Base-by-base conservation (phyloP, 2,329 filamentous ascomycete species). In the Fusarium pseudograminearum region DNA sequence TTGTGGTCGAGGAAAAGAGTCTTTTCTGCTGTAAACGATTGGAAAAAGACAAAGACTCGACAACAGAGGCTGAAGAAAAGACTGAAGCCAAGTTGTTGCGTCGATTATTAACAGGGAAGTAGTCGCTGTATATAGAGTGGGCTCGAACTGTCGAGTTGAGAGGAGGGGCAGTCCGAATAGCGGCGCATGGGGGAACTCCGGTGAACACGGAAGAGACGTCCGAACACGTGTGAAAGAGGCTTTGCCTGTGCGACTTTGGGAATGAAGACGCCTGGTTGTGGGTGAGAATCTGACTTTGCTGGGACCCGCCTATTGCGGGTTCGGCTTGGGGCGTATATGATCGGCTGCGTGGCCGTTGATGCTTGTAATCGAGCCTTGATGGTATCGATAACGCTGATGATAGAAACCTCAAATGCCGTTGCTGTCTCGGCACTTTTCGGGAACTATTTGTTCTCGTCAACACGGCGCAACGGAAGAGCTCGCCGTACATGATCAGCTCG, bases 1-100 rank as follows among this genome's bases (percentile, higher is more conserved):
- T 98, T 78, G 82, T 85, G 81, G 86, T 89, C 73, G 82, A 81
- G 42, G 82, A 81, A 73, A 84, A 85, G 61, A 69, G 65, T 70
- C 75, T 75, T 71, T 67, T 70, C 67, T 74, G 69, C 10, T 53
- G 16, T 36, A 41, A 57, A 26, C 45, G 40, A 9, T 50, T 47
- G 22, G 48, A 63, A 51, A 63, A 51, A 40, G 33, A 52, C 30
- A 46, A 50, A 48, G 60, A 71, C 56, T 58, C 61, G 57, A 61
- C 57, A 55, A 61, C 48, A 53, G 60, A 65, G 31, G 41, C 57
- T 64, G 59, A 53, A 56, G 57, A 48, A 69, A 65, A 72, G 34
- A 40, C 51, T 64, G 66, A 57, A 52, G 61, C 51, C 66, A 61
- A 72, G 57, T 55, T 67, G 54, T 51, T 62, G 48, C 40, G 53